Base-by-base conservation (phyloP, 176 grass and related monocot genomes). In the Olyra latifolia region DNA sequence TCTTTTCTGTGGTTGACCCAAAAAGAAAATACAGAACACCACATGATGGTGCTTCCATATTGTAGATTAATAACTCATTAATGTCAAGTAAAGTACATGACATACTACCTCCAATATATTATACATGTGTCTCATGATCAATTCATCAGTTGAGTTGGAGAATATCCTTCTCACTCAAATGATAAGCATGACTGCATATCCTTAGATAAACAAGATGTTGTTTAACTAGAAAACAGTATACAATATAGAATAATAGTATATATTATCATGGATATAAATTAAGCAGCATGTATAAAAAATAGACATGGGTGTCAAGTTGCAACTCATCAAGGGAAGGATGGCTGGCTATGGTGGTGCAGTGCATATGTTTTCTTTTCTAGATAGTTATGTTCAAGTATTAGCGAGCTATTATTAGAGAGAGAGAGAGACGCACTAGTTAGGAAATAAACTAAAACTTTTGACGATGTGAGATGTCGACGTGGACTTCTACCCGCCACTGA, bases 361-460 rank as follows among this genome's bases (percentile, higher is more conserved):
- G 16, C 7, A 7, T 55, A 1, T 55, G n/a, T 52, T 13, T 17
- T 35, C 42, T 17, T 1, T 12, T 47, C 7, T 69, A n/a, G 11
- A 23, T 23, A 15, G 15, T 11, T 47, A 49, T 16, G 22, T 61
- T 40, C 22, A 61, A 40, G 14, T 59, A 80, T 10, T 68, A 59
- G 62, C 40, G 77, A 25, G 13, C 40, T 43, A 48, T 28, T 76
- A 46, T 48, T 64, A 66, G 22, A 72, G 7, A 45, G 39, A 71
- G 62, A 52, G 39, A 71, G 79, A 45, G 53, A 13, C 74, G 19
- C 79, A 91, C 89, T 78, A 53, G 54, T 83, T 75, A 68, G 82
- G 29, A 47, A 82, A 81, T 62, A 46, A 78, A 17, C 10, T 60
- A 82, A 22, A 65, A 77, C 29, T 71, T 85, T 24, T 2, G 61